Base-by-base conservation (phyloP, 73 alveolate genomes). In the Symbiodinium pilosum region DNA sequence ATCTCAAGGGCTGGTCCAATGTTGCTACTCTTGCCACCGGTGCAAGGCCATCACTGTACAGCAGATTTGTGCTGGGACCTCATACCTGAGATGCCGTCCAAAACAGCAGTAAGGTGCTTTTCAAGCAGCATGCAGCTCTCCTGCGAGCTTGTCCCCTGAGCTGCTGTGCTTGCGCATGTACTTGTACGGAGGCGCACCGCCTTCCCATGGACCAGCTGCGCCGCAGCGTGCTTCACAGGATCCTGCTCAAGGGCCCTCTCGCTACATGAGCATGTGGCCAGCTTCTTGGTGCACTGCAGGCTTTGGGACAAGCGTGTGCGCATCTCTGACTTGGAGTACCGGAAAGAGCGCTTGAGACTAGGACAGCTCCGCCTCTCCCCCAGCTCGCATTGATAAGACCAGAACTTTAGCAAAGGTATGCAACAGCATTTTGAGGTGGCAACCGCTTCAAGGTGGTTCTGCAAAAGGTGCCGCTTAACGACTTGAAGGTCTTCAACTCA, bases 301-400 rank as follows among this genome's bases (percentile, higher is more conserved):
- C 43, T 89, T 44, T 92, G 98, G 98, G 98, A 92, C 89, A 69
- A 73, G 71, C 87, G 98, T 21, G 54, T 92, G 71, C 86, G 98
- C 52, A 73, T 92, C n/a, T 92, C 89, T 32, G 54, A 41, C 56
- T 40, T 92, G 87, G 89, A 73, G 21, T 92, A 92, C 47, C 81
- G 87, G 30, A 43, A 21, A 18, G 98, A 92, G 26, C 98, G 91
- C 14, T 38, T 92, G 52, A 81, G 98, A 24, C 86, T 92, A 14
- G 98, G 98, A 18, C 91, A 92, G 40, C 98, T 92, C 14, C 30
- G 51, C 41, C 9, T 36, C 20, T 5, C 81, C 26, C 77, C 43
- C 44, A 43, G 69, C 12, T n/a, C n/a, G n/a, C n/a, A n/a, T n/a
- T n/a, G n/a, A n/a, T n/a, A n/a, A n/a, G n/a, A n/a, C 21, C 38